These are phyloP conservation scores for Grigorovia humatica DNA, from an alignment of 805 yeast species.

Conservation along the genomic window DNA sequence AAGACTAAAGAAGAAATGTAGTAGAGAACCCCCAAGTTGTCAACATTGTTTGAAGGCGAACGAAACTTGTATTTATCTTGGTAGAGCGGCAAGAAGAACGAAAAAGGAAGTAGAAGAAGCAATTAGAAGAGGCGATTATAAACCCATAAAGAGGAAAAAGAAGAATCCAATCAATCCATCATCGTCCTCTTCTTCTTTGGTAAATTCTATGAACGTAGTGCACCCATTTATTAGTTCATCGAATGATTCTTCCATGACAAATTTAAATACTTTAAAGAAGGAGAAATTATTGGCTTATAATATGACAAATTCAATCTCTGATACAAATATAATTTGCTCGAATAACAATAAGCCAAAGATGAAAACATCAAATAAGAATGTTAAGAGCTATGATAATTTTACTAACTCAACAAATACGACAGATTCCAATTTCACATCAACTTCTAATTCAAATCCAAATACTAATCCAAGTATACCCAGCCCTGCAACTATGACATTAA, in stretches of 20 bases:
- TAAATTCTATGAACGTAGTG: neutral
- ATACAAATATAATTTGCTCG: neutral
- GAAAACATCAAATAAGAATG: no score
- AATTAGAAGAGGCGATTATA: constrained; percentile 17
- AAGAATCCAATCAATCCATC: neutral
- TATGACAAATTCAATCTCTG: neutral
- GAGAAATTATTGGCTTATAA: neutral
- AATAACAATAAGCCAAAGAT: no score
- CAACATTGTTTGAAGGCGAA: constrained; percentile 33
- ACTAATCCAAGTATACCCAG: neutral
- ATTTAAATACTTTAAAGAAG: no score
- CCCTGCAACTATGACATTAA: neutral
- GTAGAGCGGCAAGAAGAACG: constrained; percentile 34
- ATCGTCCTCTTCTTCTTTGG: neutral
- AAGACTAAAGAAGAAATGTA: constrained; percentile 39
- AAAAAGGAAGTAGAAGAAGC: constrained; percentile 23
- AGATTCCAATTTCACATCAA: neutral
- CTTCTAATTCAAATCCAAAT: neutral
- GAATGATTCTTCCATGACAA: neutral
- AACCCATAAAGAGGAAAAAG: constrained; percentile 3
- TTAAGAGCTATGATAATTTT: no score
- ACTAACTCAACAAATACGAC: no score
- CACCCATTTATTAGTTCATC: neutral
- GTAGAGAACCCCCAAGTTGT: constrained; percentile 36
- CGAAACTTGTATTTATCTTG: constrained; percentile 33